phyloP scores from a whole-genome alignment of 169 alveolate species.

The Cryptosporidium ryanae region DNA sequence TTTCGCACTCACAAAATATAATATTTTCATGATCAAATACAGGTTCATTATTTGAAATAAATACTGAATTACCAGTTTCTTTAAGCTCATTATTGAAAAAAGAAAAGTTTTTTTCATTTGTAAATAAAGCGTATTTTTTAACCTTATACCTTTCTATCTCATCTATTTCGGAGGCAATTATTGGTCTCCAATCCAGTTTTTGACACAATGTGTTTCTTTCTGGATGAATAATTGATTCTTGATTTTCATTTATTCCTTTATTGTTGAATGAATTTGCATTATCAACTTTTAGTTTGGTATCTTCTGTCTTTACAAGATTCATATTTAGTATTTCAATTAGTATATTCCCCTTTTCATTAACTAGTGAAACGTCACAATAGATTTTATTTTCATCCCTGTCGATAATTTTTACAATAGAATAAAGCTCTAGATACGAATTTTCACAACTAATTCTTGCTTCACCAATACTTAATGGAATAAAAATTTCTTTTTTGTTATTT shows the following conservation, averaged over 20 bases:
- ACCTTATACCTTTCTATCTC: not conserved
- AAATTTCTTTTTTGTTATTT: not conserved
- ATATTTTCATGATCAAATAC: not conserved
- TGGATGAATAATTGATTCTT: no score
- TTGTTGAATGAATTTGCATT: not conserved
- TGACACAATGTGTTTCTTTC: not conserved
- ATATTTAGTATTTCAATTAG: conserved; percentile 10
- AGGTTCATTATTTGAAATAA: not conserved
- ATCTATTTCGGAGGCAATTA: conserved; percentile 10
- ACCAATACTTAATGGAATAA: conserved; percentile 30
- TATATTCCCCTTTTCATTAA: conserved; percentile 17
- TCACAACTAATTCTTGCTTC: conserved; percentile 2
- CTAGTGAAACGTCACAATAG: conserved; percentile 25
- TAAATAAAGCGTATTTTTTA: conserved; percentile 2
- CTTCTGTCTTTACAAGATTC: conserved; percentile 30
- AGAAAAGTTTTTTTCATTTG: conserved; percentile 11
- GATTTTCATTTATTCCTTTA: no score
- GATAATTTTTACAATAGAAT: conserved; percentile 49
- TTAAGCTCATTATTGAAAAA: not conserved
- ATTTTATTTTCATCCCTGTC: conserved; percentile 13
- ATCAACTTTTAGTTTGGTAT: not conserved
- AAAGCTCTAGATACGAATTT: conserved; percentile 9
- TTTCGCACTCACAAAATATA: conserved; percentile 23
- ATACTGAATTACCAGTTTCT: conserved; percentile 11
- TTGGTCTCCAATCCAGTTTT: conserved; percentile 70